A percentile compares a stretch with the other conserved stretches of the same genome.
These are phyloP conservation scores for Drosera capensis DNA, from an alignment of 148 eudicot genomes.

Conservation along the genomic window DNA sequence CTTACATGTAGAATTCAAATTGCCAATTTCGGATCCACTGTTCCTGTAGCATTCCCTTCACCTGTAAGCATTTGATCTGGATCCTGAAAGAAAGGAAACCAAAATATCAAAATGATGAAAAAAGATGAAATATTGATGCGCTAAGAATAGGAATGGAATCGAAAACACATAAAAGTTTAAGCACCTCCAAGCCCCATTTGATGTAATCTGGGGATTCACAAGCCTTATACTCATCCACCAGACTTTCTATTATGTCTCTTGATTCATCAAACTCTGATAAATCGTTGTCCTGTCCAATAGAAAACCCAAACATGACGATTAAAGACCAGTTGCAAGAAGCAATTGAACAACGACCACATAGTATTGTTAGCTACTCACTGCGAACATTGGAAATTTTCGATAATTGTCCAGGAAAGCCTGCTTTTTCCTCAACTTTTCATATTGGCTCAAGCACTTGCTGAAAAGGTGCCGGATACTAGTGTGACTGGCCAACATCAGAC, in stretches of 20 bases:
- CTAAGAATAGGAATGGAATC: no score
- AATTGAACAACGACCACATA: no score
- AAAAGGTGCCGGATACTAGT: constrained; percentile 94
- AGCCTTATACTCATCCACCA: constrained; percentile 98
- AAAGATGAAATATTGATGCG: not conserved
- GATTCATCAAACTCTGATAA: constrained; percentile 97
- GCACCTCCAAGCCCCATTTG: constrained; percentile 99
- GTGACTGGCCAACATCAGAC: constrained; percentile 97
- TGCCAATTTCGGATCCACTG: not conserved
- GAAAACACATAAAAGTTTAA: not conserved
- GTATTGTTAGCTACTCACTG: constrained; percentile 43
- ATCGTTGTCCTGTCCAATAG: constrained; percentile 75
- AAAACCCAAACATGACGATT: not conserved
- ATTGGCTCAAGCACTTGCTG: constrained; percentile 80
- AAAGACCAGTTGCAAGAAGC: no score
- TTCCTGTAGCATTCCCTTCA: not conserved
- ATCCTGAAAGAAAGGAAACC: not conserved
- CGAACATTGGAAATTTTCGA: constrained; percentile 87
- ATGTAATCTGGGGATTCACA: constrained; percentile 98
- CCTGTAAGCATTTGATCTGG: not conserved
- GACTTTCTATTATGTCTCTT: constrained; percentile 77
- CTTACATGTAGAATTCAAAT: not conserved
- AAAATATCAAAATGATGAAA: not conserved
- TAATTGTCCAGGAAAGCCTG: constrained; percentile 98
- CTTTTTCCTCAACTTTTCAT: constrained; percentile 83